Evolutionary conservation across 768 basidiomycete species (phyloP).

Genomic region (Lentinula edodes): DNA sequence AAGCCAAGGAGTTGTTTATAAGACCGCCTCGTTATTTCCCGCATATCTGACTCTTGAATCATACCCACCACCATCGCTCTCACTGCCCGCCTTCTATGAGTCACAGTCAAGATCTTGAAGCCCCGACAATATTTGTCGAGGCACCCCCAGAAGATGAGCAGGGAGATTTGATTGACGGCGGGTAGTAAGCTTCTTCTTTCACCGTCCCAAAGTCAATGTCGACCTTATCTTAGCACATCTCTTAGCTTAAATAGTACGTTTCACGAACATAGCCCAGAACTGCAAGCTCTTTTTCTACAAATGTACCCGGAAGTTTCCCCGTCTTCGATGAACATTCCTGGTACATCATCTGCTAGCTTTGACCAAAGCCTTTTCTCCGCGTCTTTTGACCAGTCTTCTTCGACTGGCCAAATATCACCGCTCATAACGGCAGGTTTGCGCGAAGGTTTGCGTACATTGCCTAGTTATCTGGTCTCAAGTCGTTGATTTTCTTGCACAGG

Average conservation of each 20-base stretch:
- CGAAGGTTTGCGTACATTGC: not conserved
- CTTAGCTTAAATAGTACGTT: not conserved
- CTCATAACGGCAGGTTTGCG: not conserved
- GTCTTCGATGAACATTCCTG: not conserved
- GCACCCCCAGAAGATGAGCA: slow-evolving; percentile 5
- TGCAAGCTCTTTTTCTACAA: not conserved
- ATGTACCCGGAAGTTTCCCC: not conserved
- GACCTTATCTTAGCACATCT: slow-evolving; percentile 4
- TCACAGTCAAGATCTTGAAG: slow-evolving; percentile 5
- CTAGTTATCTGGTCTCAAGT: not conserved
- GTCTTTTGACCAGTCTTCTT: not conserved
- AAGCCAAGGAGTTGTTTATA: not conserved
- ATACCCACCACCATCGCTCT: not conserved
- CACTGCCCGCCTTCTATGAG: not conserved
- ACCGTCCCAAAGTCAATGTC: not conserved
- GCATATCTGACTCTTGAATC: not conserved
- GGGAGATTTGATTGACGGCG: slow-evolving; percentile 5
- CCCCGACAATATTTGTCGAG: slow-evolving; percentile 4
- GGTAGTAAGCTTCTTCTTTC: not conserved
- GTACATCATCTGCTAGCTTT: not conserved
- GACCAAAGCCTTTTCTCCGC: not conserved
- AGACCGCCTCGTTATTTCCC: not conserved
- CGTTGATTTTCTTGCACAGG: not conserved
- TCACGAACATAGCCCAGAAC: not conserved
- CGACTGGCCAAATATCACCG: not conserved